Evolutionary conservation across 2,329 filamentous ascomycete genomes (phyloP), one percentile per base, ranked within the genome.

Genomic region (Dothidotthia symphoricarpi): DNA sequence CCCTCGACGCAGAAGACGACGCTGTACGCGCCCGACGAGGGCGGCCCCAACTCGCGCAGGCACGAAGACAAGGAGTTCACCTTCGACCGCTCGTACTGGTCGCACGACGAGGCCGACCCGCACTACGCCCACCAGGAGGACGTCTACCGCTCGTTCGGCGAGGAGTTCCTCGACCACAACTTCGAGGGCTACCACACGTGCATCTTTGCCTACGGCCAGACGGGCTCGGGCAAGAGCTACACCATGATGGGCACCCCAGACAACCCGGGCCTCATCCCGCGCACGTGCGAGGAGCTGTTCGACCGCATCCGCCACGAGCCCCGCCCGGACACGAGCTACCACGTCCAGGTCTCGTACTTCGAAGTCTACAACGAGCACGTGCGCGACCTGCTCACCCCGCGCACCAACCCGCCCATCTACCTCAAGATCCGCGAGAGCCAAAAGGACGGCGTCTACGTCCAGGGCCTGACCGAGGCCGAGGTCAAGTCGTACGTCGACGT

Each of bases 301-400:
- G 83, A 95, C 71, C 82, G 93, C 38, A 96, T 98, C 63, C 85
- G 91, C 50, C 80, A 82, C 28, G 83, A 86, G 51, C 85, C 94
- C 59, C 86, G 86, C 30, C 86, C 89, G 36, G 94, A 93, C 68
- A 88, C 95, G 64, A 95, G 88, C 53, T 98, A 96, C 75, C 93
- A 91, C 57, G 93, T 98, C 49, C 86, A 93, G 47, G 93, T 97
- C 17, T 96, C 90, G 3, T 98, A 98, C 72, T 97, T 98, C 61
- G 93, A 98, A 66, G 93, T 98, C 45, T 98, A 98, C 78, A 98
- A 98, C 69, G 93, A 98, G 71, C 93, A 97, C 68, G 93, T 98
- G 33, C 87, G 93, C 41, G 93, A 98, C 63, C 74, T 98, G 24
- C 80, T 98, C 30, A 85, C 89, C 0, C 87, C 90, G 9, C 78